phyloP scores from a whole-genome alignment of 2,329 filamentous ascomycete genomes.

The Xylogone sp. region DNA sequence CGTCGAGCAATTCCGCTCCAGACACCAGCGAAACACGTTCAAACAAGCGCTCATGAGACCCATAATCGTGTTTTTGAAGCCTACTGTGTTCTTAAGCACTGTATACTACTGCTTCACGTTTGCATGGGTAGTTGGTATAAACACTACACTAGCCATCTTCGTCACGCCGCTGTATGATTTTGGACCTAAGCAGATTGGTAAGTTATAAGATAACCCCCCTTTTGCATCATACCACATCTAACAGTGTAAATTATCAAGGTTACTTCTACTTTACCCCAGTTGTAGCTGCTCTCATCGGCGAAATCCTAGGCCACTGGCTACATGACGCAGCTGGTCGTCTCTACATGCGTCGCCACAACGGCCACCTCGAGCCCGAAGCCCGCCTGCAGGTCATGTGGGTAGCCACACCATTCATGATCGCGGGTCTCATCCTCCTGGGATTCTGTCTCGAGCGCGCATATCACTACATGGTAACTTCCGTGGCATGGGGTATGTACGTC shows the following conservation, averaged over 20 bases:
- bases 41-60: slow-evolving; percentile 35
- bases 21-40: slow-evolving; percentile 34
- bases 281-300: slow-evolving; percentile 49
- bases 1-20: slow-evolving; percentile 23
- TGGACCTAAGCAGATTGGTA: slow-evolving; percentile 45
- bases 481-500: slow-evolving; percentile 50
- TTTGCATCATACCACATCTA: too few species aligned
- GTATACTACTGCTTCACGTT: slow-evolving; percentile 39
- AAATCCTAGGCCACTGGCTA: slow-evolving; percentile 51
- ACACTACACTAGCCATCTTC: slow-evolving; percentile 51
- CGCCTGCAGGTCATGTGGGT: slow-evolving; percentile 46
- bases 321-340: slow-evolving; percentile 45
- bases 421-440: slow-evolving; percentile 48
- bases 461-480: slow-evolving; percentile 47
- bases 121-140: slow-evolving; percentile 51
- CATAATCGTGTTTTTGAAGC: slow-evolving; percentile 35
- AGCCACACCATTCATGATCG: slow-evolving; percentile 43
- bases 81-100: slow-evolving; percentile 32
- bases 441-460: slow-evolving; percentile 45
- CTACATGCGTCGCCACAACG: slow-evolving; percentile 42
- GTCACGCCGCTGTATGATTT: slow-evolving; percentile 48
- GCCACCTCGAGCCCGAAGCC: slow-evolving; percentile 53
- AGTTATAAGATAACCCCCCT: slow-evolving; percentile 8
- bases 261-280: slow-evolving; percentile 57
- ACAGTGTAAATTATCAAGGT: too few species aligned